Base-by-base conservation (phyloP, 2,329 filamentous ascomycete species). In the Aspergillus ustus region DNA sequence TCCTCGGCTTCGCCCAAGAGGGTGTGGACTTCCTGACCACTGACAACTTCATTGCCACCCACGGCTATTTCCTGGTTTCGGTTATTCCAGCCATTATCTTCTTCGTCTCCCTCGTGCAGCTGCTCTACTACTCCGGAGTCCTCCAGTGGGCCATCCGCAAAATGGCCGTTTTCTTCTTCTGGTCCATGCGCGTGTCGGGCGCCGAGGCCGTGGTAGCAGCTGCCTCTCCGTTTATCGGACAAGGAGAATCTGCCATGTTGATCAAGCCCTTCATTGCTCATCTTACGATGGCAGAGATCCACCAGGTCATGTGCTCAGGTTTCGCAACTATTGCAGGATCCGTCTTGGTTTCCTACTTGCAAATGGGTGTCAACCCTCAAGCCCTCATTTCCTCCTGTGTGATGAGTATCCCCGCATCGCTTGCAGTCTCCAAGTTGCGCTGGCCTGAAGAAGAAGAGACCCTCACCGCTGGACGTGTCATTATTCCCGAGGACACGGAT, bases 11-110 rank as follows among this genome's bases (percentile, higher is more conserved):
- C 69, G 91, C 93, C 25, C 80, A 82, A 19, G 75, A 91, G 34
- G 93, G 93, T 74, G 86, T 91, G 0, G 74, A 76, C 0, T 97
- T 97, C 81, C 77, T 97, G 68, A 90, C 88, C 0, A 79, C 81
- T 15, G 57, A 69, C 0, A 74, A 76, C 2, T 76, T 77, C 50
- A 7, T 80, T 82, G 6, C 72, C 80, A 3, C 83, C 1, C 72
- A 73, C n/a, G 67, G 70, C 4, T 92, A 85, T 85, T 97, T 96
- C 85, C 83, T 97, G 65, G 83, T 90, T 53, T 81, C 84, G 53
- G 92, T 96, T 64, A 84, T 96, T n/a, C 92, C 93, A 0, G 89
- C 93, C 70, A 96, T 97, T 78, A 92, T 97, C 81, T 97, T 97
- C 87, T 97, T 97, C 86, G 91, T 97, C 61, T 88, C 93, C 1